phyloP scores from a whole-genome alignment of 345 rosid species.

The Durio zibethinus region DNA sequence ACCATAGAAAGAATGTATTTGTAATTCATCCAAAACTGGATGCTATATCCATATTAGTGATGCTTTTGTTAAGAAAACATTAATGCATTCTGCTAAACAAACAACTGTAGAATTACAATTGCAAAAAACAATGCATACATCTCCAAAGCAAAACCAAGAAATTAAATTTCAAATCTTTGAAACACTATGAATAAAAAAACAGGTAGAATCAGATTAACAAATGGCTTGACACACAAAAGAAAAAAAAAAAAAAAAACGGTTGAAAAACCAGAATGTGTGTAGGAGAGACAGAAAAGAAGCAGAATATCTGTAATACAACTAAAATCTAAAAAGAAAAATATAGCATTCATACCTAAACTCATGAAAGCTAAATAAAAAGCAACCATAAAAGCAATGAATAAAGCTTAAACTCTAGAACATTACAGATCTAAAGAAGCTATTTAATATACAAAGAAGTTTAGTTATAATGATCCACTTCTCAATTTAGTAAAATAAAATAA shows the following conservation, averaged over 20 bases:
- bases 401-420: constrained; percentile 18
- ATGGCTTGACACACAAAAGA: neutral
- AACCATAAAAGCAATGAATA: neutral
- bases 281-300: neutral
- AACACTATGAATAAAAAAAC: neutral
- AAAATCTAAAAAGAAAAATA: neutral
- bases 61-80: neutral
- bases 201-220: neutral
- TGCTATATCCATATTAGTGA: neutral
- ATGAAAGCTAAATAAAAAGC: constrained; percentile 9
- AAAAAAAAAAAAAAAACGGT: neutral
- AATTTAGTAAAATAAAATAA: constrained; percentile 33
- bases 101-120: neutral
- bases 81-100: neutral
- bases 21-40: neutral
- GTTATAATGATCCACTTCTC: constrained; percentile 26
- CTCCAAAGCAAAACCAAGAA: neutral
- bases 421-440: constrained; percentile 35
- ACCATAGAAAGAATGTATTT: constrained; percentile 14
- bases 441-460: constrained; percentile 7
- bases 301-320: neutral
- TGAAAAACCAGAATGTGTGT: neutral
- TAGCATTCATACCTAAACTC: neutral
- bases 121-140: neutral
- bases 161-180: neutral